phyloP scores from a whole-genome alignment of 192 early-diverging fungal species.

The Backusella westeae region DNA sequence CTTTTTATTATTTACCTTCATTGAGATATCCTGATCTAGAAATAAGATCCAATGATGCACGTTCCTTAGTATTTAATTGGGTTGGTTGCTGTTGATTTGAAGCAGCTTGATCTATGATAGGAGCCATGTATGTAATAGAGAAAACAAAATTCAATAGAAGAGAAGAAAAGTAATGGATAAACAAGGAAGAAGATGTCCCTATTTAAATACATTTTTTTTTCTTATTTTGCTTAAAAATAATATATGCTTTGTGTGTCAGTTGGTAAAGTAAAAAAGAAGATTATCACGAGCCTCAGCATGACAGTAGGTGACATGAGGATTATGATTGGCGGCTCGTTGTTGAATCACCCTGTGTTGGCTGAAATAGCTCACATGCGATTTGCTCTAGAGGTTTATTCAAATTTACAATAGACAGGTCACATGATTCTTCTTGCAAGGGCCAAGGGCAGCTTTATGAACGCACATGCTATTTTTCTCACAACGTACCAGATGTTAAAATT shows the following conservation, averaged over 20 bases:
- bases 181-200: not conserved
- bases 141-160: not conserved
- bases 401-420: slow-evolving; percentile 1
- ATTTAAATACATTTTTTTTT: not conserved
- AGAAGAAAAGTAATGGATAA: not conserved
- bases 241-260: not conserved
- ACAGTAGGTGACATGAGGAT: not conserved
- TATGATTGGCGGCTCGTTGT: slow-evolving; percentile 2
- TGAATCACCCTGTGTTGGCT: slow-evolving; percentile 2
- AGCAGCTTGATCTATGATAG: slow-evolving; percentile 1
- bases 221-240: not conserved
- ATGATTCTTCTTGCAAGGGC: not conserved
- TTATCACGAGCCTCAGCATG: slow-evolving; percentile 20
- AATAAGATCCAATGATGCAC: not conserved
- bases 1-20: not conserved
- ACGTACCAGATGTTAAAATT: not conserved
- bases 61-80: not conserved
- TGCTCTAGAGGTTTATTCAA: not conserved
- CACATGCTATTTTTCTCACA: slow-evolving; percentile 14
- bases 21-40: slow-evolving; percentile 11
- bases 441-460: not conserved
- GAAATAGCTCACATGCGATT: slow-evolving; percentile 9
- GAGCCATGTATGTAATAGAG: not conserved
- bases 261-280: not conserved
- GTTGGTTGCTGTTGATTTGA: not conserved